Conservation (phyloP, 2,329 filamentous ascomycete genomes). For the Escovopsis sp. region DNA sequence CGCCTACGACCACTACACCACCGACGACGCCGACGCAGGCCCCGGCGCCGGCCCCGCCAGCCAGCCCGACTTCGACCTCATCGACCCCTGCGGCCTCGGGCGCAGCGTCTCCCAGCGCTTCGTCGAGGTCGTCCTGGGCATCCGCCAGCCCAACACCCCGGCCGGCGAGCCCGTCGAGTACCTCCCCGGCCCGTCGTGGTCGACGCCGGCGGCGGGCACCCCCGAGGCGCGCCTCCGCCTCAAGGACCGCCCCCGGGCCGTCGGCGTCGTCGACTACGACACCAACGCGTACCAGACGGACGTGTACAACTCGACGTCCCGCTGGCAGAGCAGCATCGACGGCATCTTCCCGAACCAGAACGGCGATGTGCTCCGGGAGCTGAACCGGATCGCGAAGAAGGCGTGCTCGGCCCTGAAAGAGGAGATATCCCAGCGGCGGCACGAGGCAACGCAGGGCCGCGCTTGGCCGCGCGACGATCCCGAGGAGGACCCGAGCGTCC, state of each 20-base stretch:
- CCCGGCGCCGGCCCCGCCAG: slow-evolving; percentile 2
- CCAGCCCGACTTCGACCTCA: slow-evolving; percentile 24
- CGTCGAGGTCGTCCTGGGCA: slow-evolving; percentile 29
- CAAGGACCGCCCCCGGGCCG: slow-evolving; percentile 11
- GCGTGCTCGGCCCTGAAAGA: slow-evolving; percentile 27
- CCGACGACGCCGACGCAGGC: slow-evolving; percentile 12
- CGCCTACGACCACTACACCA: slow-evolving; percentile 27
- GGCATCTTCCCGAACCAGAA: slow-evolving; percentile 30
- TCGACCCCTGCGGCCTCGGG: slow-evolving; percentile 26
- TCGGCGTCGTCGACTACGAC: slow-evolving; percentile 20
- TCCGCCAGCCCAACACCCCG: slow-evolving; percentile 21
- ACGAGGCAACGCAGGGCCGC: slow-evolving; percentile 13
- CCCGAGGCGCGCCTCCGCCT: slow-evolving; percentile 13
- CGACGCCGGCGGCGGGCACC: not conserved
- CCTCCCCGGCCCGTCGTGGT: slow-evolving; percentile 9
- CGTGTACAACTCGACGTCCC: slow-evolving; percentile 26
- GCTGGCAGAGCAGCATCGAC: slow-evolving; percentile 29
- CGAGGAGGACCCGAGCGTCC: too few species aligned
- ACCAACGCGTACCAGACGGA: slow-evolving; percentile 21
- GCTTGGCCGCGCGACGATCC: too few species aligned
- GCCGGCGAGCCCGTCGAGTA: slow-evolving; percentile 21
- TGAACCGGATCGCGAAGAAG: slow-evolving; percentile 29
- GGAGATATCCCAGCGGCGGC: slow-evolving; percentile 23
- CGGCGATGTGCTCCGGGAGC: slow-evolving; percentile 26
- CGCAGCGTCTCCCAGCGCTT: slow-evolving; percentile 30